Evolutionary conservation across 768 basidiomycete species (phyloP), one percentile per base, ranked within the genome.

Genomic region (Suillus brevipes): DNA sequence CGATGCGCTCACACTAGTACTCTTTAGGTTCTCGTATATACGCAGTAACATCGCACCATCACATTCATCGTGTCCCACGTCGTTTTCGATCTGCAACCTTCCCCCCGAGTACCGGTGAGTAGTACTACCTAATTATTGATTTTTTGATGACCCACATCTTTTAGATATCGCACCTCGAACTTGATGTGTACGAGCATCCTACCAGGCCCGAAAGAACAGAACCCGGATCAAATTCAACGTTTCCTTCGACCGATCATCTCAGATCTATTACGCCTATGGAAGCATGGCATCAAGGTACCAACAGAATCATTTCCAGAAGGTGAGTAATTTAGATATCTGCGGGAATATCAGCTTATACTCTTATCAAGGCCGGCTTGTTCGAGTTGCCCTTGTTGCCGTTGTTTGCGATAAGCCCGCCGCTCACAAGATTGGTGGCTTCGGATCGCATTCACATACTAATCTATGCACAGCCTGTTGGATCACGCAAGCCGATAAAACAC

Each of bases 361-460:
- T 65, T 77, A 77, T 76, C 7, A 40, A 25, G 43, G 58, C 6
- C 20, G 14, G 0, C 28, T 23, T 60, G 9, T 38, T 60, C 18
- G 23, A 0, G 6, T 60, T 0, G 69, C 74, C 1, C 67, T 80
- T 0, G 71, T 79, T 9, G 76, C 73, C 0, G 66, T 81, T 13
- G 66, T 76, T 5, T 81, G 79, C 45, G 75, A 80, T 60, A 78
- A 80, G 50, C 79, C 79, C 0, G 79, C 79, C 1, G 75, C 75
- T 1, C 76, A 77, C 62, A 80, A 80, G 60, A 37, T 78, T 0
- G 72, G 69, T 4, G 75, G 76, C 0, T 77, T 73, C 59, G 76
- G 71, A 0, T 70, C 74, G 0, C 76, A 77, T 58, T 53, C 59
- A 0, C 79, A 79, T 56, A 75, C 64, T 3, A 73, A 70, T 36